Evolutionary conservation across 2,329 filamentous ascomycete species (phyloP).

Genomic region (Fusarium tanahbumbuense): DNA sequence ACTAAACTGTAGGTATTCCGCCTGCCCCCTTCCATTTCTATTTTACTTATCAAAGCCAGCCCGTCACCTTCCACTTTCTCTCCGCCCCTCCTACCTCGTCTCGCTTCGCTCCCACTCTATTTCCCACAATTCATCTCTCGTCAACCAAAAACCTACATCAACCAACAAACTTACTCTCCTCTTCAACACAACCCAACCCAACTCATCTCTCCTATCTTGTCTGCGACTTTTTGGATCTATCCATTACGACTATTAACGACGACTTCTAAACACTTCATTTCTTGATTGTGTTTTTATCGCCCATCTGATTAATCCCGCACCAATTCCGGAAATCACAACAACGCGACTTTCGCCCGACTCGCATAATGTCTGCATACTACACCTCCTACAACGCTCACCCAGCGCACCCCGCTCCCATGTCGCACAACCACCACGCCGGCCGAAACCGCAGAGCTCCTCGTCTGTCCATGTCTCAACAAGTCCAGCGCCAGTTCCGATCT

Average conservation of each 20-base stretch:
- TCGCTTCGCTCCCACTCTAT: constrained; percentile 46
- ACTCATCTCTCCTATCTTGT: constrained; percentile 13
- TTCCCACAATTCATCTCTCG: constrained; percentile 43
- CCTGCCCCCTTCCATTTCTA: constrained; percentile 23
- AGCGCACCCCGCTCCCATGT: constrained; percentile 67
- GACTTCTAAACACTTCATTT: constrained; percentile 20
- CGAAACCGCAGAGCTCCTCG: constrained; percentile 87
- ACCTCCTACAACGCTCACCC: constrained; percentile 71
- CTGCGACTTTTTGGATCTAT: constrained; percentile 28
- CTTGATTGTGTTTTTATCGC: constrained; percentile 30
- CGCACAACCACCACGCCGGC: constrained; percentile 84
- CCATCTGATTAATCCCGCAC: constrained; percentile 47
- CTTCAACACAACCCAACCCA: constrained; percentile 8
- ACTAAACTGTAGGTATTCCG: constrained; percentile 19
- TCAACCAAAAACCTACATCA: constrained; percentile 38
- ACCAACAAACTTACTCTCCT: constrained; percentile 37
- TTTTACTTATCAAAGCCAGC: constrained; percentile 44
- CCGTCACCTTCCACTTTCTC: constrained; percentile 39
- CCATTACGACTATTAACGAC: constrained; percentile 23
- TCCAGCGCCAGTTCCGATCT: constrained; percentile 83
- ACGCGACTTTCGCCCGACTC: constrained; percentile 25
- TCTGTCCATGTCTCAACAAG: constrained; percentile 82
- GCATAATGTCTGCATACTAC: constrained; percentile 73
- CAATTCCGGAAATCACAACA: constrained; percentile 32
- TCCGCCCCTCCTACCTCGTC: constrained; percentile 44